Evolutionary conservation across 2,329 filamentous ascomycete genomes (phyloP).

Genomic region (Scytalidium lignicola): DNA sequence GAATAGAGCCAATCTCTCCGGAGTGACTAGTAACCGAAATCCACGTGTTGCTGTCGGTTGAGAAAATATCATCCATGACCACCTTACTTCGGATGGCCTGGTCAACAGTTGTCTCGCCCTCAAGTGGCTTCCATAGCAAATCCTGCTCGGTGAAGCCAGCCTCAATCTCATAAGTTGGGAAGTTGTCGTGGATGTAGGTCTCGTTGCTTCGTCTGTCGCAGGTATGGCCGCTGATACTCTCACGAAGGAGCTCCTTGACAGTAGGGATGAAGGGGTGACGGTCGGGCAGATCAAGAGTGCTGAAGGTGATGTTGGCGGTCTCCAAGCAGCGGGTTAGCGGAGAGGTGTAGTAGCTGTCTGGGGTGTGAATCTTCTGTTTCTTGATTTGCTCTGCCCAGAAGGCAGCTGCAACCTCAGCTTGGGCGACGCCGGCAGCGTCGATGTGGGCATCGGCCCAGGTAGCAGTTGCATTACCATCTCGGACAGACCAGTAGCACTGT

Average conservation of each 20-base stretch:
- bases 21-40: conserved; percentile 57
- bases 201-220: conserved; percentile 58
- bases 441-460: conserved; percentile 61
- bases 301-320: conserved; percentile 59
- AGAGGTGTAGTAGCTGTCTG: conserved; percentile 60
- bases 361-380: conserved; percentile 50
- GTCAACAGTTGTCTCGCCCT: conserved; percentile 37
- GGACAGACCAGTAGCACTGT: conserved; percentile 60
- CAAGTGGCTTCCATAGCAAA: conserved; percentile 38
- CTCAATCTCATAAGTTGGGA: conserved; percentile 54
- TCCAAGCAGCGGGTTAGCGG: conserved; percentile 58
- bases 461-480: conserved; percentile 57
- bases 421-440: conserved; percentile 49
- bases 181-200: conserved; percentile 45
- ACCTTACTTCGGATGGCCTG: conserved; percentile 44
- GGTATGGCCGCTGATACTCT: conserved; percentile 63
- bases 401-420: conserved; percentile 51
- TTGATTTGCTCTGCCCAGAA: conserved; percentile 54
- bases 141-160: conserved; percentile 55
- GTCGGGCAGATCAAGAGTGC: conserved; percentile 44
- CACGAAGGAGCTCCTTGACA: conserved; percentile 61
- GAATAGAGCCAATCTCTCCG: conserved; percentile 48
- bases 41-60: conserved; percentile 46
- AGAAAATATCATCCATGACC: conserved; percentile 53
- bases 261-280: conserved; percentile 48